Conservation (phyloP, 108 stramenopile genomes). For the Epipyxis sp. region DNA sequence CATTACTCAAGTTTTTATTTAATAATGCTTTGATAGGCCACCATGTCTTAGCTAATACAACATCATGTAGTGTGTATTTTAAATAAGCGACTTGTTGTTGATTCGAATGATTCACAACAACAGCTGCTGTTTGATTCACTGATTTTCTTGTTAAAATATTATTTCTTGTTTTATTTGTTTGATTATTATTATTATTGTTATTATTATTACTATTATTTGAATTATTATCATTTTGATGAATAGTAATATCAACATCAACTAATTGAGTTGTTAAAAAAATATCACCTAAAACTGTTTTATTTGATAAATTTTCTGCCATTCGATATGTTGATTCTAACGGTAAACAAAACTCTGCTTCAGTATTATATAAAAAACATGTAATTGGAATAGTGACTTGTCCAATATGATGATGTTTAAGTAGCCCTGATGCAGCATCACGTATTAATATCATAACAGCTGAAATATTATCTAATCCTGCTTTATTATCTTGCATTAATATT, state of each 20-base stretch:
- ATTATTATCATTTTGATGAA: too few relatives aligned
- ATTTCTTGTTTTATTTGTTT: too few relatives aligned
- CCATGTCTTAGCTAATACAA: too few relatives aligned
- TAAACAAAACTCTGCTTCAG: not conserved
- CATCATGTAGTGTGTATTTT: too few relatives aligned
- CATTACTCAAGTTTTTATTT: too few relatives aligned
- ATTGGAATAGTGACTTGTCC: slow-evolving; percentile 16
- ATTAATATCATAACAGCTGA: not conserved
- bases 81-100: too few relatives aligned
- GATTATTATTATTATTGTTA: too few relatives aligned
- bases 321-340: not conserved
- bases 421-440: not conserved
- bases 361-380: not conserved
- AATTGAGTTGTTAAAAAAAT: not conserved
- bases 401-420: slow-evolving; percentile 13
- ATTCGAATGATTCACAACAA: too few relatives aligned
- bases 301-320: not conserved
- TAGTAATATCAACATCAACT: not conserved
- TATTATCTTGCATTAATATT: not conserved
- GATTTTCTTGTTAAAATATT: too few relatives aligned
- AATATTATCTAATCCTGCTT: not conserved
- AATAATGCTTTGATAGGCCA: too few relatives aligned
- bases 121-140: too few relatives aligned
- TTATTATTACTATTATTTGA: too few relatives aligned
- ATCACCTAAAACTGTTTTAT: not conserved